Percentiles rank a stretch among this genome's conserved stretches.
Evolutionary conservation across 2,329 filamentous ascomycete species (phyloP).

Genomic region (Zymoseptoria crescenta): DNA sequence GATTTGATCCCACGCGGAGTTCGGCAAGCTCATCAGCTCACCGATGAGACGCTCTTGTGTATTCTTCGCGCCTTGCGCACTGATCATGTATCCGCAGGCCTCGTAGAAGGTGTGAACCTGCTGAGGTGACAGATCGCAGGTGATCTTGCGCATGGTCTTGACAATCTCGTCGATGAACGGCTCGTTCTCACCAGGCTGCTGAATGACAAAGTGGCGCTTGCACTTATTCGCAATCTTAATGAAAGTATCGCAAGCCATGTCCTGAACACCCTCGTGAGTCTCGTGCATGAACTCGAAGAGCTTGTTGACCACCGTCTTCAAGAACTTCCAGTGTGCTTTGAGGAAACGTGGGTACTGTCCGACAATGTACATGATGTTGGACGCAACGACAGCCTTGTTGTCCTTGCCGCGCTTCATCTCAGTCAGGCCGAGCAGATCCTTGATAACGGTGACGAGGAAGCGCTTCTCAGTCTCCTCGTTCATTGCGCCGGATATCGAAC

Average conservation of each 20-base stretch:
- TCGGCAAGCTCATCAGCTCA: conserved; percentile 89
- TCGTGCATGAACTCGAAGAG: conserved; percentile 99
- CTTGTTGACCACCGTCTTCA: conserved; percentile 99
- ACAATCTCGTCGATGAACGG: conserved; percentile 99
- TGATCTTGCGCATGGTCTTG: conserved; percentile 89
- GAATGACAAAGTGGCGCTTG: conserved; percentile 90
- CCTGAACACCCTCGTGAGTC: conserved; percentile 97
- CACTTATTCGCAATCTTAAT: conserved; percentile 99
- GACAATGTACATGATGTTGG: conserved; percentile 99
- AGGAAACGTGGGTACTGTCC: conserved; percentile 96
- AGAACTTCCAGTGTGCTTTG: conserved; percentile 99
- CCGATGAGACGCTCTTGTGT: conserved; percentile 85
- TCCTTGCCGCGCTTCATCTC: conserved; percentile 99
- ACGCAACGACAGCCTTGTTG: conserved; percentile 97
- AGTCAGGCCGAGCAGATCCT: conserved; percentile 89
- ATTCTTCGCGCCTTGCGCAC: conserved; percentile 89
- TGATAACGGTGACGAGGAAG: conserved; percentile 97
- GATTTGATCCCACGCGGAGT: conserved; percentile 90
- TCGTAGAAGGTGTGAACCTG: conserved; percentile 99
- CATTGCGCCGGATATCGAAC: conserved; percentile 97
- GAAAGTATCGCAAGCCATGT: conserved; percentile 99
- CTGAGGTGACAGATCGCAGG: conserved; percentile 86
- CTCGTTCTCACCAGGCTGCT: conserved; percentile 88
- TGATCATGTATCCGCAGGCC: conserved; percentile 98
- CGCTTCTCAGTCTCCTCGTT: conserved; percentile 99